Evolutionary conservation across 176 grass and related monocot genomes (phyloP), one percentile per base, ranked within the genome.

Genomic region (Hsuehochloa calcarea): DNA sequence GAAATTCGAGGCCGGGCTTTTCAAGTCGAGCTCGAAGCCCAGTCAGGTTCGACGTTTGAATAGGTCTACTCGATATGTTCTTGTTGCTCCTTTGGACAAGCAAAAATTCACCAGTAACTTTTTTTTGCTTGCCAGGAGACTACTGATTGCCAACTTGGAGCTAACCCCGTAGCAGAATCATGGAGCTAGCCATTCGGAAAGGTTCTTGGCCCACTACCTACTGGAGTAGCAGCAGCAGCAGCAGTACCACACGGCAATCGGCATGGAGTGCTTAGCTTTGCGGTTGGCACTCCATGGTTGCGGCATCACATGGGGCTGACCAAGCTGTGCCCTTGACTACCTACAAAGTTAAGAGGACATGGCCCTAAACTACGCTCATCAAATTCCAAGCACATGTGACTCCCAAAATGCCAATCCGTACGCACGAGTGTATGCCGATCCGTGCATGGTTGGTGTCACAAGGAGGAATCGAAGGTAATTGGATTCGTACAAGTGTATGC

Each of bases 311-410:
- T 82, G 50, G 66, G n/a, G 8, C 22, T 44, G 19, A 9, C 69
- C 29, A 56, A 77, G 20, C 20, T 56, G 72, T 75, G 50, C 64
- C 29, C 51, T 19, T 58, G 4, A 58, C 10, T 10, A 22, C 79
- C 69, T 56, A 17, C 17, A 46, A 4, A 61, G 35, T 26, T 77
- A 59, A 22, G 20, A 15, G 37, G 27, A 37, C 74, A 26, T 43
- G 74, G 35, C 74, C 34, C 74, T 29, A 29, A 43, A 77, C 35
- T 43, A 78, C 17, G 55, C 15, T 8, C 79, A 56, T n/a, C 22
- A 29, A 81, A 70, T 70, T 82, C 65, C 65, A 81, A 70, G 6
- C 34, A 44, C 66, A 82, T 44, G 50, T 82, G 79, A 40, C 34
- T 34, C 34, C 20, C 20, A 81, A 17, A 40, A 44, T 59, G 50